Conservation (phyloP, 768 basidiomycete species). For the Arthromyces matolae region DNA sequence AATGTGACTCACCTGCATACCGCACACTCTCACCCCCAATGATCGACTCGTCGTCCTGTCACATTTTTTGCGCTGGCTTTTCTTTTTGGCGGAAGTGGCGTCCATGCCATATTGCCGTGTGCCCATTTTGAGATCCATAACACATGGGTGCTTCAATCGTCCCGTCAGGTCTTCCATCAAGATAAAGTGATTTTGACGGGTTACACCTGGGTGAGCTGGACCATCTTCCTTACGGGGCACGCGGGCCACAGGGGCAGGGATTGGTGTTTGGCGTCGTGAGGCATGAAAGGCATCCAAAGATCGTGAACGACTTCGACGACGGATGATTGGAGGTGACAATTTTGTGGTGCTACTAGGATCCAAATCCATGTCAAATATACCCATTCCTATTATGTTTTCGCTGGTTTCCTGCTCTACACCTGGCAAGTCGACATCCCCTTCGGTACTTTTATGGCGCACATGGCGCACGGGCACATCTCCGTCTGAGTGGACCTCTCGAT, state of each 20-base stretch:
- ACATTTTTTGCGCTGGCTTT: constrained; percentile 98
- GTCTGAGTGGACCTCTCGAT: constrained; percentile 38
- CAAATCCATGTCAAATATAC: constrained; percentile 44
- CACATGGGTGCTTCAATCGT: constrained; percentile 84
- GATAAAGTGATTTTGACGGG: constrained; percentile 96
- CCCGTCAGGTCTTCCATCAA: constrained; percentile 99
- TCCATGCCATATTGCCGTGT: constrained; percentile 98
- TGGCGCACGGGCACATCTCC: constrained; percentile 45
- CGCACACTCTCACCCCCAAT: constrained; percentile 91
- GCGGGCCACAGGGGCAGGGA: constrained; percentile 20
- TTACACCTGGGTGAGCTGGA: constrained; percentile 42
- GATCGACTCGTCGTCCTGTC: constrained; percentile 91
- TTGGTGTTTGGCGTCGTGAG: constrained; percentile 24
- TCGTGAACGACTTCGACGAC: constrained; percentile 44
- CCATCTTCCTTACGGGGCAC: constrained; percentile 32
- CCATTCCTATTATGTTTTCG: constrained; percentile 28
- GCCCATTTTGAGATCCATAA: constrained; percentile 99
- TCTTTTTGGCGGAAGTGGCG: constrained; percentile 89
- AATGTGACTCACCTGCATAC: constrained; percentile 85
- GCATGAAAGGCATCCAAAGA: constrained; percentile 33
- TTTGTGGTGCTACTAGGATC: constrained; percentile 20
- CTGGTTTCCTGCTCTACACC: constrained; percentile 25
- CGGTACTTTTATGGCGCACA: constrained; percentile 58
- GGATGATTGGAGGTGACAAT: constrained; percentile 32
- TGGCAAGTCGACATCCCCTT: constrained; percentile 32